phyloP scores from a whole-genome alignment of 2,329 filamentous ascomycete species.

The Coniochaeta hoffmannii region DNA sequence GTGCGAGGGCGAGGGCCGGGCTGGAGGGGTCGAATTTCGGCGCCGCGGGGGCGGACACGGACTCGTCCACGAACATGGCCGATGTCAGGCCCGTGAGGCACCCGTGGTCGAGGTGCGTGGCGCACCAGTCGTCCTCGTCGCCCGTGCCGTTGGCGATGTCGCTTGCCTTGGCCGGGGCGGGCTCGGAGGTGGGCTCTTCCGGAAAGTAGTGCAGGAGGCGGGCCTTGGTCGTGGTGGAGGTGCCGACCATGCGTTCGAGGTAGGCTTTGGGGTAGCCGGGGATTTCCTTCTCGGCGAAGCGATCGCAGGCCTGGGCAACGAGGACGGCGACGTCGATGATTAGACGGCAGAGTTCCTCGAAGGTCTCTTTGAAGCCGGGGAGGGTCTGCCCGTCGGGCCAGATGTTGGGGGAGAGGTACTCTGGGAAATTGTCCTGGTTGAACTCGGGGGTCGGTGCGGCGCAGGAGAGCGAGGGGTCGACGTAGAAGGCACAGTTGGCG shows the following conservation, averaged over 20 bases:
- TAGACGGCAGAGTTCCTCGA: constrained; percentile 70
- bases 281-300: constrained; percentile 74
- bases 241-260: constrained; percentile 78
- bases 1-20: constrained; percentile 26
- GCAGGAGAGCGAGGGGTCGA: constrained; percentile 54
- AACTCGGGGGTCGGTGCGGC: constrained; percentile 53
- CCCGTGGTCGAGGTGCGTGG: constrained; percentile 83
- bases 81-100: constrained; percentile 91
- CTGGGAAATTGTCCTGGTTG: constrained; percentile 60
- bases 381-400: constrained; percentile 69
- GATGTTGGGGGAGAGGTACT: constrained; percentile 84
- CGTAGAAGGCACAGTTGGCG: constrained; percentile 74
- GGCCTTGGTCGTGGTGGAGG: constrained; percentile 84
- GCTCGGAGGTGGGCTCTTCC: constrained; percentile 28
- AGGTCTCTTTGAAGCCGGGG: constrained; percentile 65
- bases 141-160: constrained; percentile 20
- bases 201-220: constrained; percentile 91
- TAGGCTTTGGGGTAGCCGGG: constrained; percentile 69
- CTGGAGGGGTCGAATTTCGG: constrained; percentile 27
- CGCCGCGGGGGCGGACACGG: constrained; percentile 20
- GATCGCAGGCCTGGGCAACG: constrained; percentile 85
- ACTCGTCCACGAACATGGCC: constrained; percentile 92
- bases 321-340: constrained; percentile 87
- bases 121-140: constrained; percentile 86
- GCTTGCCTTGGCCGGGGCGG: constrained; percentile 19